phyloP scores from a whole-genome alignment of 305 asterid species.

The Caryopteris hybrid region DNA sequence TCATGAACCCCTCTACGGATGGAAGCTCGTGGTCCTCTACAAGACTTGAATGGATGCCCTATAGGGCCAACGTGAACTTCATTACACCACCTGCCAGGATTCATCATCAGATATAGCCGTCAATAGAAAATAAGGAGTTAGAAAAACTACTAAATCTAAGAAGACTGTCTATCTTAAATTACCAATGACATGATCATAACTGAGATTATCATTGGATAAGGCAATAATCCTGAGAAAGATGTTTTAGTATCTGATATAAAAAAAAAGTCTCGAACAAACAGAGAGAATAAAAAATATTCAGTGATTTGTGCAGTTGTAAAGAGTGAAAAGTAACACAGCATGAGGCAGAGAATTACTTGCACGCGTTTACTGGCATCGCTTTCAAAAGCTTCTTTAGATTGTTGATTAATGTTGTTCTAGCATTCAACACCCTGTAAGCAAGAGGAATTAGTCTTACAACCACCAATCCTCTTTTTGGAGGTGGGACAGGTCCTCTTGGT shows the following conservation, averaged over 20 bases:
- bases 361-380: conserved; percentile 76
- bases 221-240: background rate
- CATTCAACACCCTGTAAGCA: conserved; percentile 71
- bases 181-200: background rate
- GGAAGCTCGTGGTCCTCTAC: conserved; percentile 71
- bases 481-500: conserved; percentile 59
- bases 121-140: background rate
- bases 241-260: background rate
- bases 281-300: background rate
- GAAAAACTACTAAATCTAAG: background rate
- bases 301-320: background rate
- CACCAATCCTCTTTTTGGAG: conserved; percentile 84
- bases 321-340: conserved; percentile 14
- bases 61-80: conserved; percentile 81
- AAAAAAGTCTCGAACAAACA: background rate
- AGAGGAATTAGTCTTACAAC: conserved; percentile 64
- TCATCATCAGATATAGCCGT: background rate
- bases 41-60: conserved; percentile 93
- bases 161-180: background rate
- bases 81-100: conserved; percentile 72
- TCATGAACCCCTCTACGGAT: conserved; percentile 74
- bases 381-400: conserved; percentile 86
- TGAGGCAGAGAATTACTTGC: conserved; percentile 66
- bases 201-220: background rate
- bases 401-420: conserved; percentile 68